These are phyloP conservation scores for Aciculosporium take DNA, from an alignment of 2,329 filamentous ascomycete genomes.

Conservation along the genomic window DNA sequence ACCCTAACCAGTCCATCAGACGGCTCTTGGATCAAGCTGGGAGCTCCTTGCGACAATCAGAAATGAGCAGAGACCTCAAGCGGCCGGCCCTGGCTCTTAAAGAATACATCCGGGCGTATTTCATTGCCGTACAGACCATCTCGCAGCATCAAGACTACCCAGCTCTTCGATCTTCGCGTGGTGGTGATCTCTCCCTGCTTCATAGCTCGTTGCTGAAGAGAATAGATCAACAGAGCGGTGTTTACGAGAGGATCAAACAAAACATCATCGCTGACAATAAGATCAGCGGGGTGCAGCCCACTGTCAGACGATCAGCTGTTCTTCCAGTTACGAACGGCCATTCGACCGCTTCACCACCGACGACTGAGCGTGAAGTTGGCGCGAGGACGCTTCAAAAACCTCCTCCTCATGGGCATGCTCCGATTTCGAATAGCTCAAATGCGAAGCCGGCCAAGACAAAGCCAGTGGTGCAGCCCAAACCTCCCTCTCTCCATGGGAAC, in stretches of 20 bases:
- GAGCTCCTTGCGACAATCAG: slow-evolving; percentile 41
- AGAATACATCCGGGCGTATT: slow-evolving; percentile 70
- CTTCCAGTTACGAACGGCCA: slow-evolving; percentile 6
- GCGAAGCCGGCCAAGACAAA: slow-evolving; percentile 21
- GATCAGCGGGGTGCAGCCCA: slow-evolving; percentile 42
- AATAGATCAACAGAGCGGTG: slow-evolving; percentile 31
- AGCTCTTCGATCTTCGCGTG: slow-evolving; percentile 40
- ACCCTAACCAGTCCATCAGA: slow-evolving; percentile 35
- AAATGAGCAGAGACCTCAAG: slow-evolving; percentile 46
- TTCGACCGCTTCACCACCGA: neutral
- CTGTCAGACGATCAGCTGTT: slow-evolving; percentile 9
- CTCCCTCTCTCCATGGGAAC: slow-evolving; percentile 50
- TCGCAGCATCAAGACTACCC: slow-evolving; percentile 63
- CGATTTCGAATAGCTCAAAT: slow-evolving; percentile 9
- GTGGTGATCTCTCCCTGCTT: slow-evolving; percentile 28
- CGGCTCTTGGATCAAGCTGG: slow-evolving; percentile 40
- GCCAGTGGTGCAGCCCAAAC: slow-evolving; percentile 49
- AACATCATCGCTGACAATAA: slow-evolving; percentile 50
- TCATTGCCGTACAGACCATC: slow-evolving; percentile 64
- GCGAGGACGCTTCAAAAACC: neutral
- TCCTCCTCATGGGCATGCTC: slow-evolving; percentile 5
- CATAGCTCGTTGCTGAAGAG: slow-evolving; percentile 37
- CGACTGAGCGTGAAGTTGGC: neutral
- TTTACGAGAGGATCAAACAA: slow-evolving; percentile 43
- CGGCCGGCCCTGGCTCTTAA: slow-evolving; percentile 63